Percentiles rank a stretch among this genome's conserved stretches.
These are phyloP conservation scores for Aureobasidium vineae DNA, from an alignment of 2,329 filamentous ascomycete species.

Conservation along the genomic window DNA sequence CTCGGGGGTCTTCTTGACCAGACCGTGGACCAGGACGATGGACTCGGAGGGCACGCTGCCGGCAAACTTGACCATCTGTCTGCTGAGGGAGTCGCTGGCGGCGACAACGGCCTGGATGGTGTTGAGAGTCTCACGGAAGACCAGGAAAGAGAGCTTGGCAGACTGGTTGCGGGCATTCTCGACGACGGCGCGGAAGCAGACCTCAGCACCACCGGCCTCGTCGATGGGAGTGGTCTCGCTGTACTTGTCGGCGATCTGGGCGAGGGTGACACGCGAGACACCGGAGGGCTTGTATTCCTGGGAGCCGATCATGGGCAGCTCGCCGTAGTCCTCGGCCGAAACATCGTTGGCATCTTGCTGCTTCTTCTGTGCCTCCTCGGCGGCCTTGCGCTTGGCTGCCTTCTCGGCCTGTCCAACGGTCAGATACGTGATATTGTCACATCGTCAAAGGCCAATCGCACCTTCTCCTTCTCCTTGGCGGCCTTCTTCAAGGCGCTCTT, in stretches of 20 bases:
- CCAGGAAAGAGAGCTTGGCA: constrained; percentile 87
- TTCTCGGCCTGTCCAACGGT: constrained; percentile 53
- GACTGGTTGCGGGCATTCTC: constrained; percentile 86
- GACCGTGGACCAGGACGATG: constrained; percentile 76
- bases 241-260: constrained; percentile 61
- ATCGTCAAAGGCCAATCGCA: constrained; percentile 39
- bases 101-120: constrained; percentile 79
- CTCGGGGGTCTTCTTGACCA: constrained; percentile 77
- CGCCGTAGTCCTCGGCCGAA: constrained; percentile 76
- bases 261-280: constrained; percentile 59
- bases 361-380: constrained; percentile 65
- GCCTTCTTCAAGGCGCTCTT: constrained; percentile 86
- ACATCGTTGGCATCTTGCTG: constrained; percentile 64
- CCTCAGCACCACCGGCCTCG: constrained; percentile 49
- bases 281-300: constrained; percentile 52
- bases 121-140: constrained; percentile 72
- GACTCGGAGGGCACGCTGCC: constrained; percentile 73
- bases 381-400: constrained; percentile 64
- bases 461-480: constrained; percentile 86
- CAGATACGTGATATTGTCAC: constrained; percentile 2
- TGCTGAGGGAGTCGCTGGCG: constrained; percentile 62
- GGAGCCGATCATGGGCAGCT: constrained; percentile 59
- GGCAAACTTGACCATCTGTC: constrained; percentile 95
- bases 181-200: constrained; percentile 76
- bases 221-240: constrained; percentile 54